phyloP scores from a whole-genome alignment of 257 asterid genomes.

The Solanum microdontum region DNA sequence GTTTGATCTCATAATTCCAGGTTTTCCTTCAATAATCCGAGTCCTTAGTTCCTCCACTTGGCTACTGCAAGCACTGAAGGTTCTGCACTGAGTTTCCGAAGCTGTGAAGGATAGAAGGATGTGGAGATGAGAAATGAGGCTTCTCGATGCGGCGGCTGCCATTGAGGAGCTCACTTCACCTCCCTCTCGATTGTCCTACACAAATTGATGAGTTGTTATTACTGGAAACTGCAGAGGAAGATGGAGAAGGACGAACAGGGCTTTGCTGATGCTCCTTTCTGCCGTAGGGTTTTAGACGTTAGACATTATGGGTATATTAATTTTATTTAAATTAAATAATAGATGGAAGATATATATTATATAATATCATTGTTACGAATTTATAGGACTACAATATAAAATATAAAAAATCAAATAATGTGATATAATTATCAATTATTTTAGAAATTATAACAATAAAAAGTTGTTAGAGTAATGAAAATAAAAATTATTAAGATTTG shows the following conservation, averaged over 20 bases:
- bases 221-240: not conserved
- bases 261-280: not conserved
- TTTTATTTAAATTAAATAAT: no score
- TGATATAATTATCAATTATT: no score
- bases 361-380: no score
- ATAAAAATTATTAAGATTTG: no score
- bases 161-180: conserved; percentile 4
- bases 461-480: no score
- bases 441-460: no score
- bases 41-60: conserved; percentile 6
- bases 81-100: conserved; percentile 16
- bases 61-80: conserved; percentile 3
- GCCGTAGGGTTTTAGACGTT: not conserved
- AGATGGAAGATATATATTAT: no score
- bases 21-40: conserved; percentile 35
- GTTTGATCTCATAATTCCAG: conserved; percentile 41
- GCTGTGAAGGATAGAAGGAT: conserved; percentile 4
- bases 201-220: not conserved
- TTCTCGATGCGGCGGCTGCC: conserved; percentile 57
- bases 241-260: not conserved
- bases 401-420: no score
- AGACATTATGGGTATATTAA: not conserved
- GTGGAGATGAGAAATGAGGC: conserved; percentile 41
- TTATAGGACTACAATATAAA: no score
- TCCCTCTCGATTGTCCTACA: not conserved